A percentile compares a stretch with the other conserved stretches of the same genome.
These are phyloP conservation scores for Suhomyces faveliae DNA, from an alignment of 805 yeast species.

Conservation along the genomic window DNA sequence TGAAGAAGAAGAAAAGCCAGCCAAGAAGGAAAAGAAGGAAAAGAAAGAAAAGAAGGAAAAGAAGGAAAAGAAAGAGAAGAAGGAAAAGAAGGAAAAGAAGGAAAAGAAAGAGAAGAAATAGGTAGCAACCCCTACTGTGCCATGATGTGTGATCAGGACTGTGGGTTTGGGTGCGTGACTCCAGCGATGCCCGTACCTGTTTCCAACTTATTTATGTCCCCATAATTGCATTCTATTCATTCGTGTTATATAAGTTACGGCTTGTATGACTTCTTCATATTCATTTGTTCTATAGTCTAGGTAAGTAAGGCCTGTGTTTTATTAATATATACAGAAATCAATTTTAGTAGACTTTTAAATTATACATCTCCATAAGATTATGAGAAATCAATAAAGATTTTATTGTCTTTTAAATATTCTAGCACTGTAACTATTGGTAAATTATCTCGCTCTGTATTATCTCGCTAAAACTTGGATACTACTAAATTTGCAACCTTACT, in stretches of 20 bases:
- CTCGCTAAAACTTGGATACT: no score
- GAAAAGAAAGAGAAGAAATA: constrained; percentile 21
- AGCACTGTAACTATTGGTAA: no score
- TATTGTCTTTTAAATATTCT: no score
- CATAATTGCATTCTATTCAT: constrained; percentile 6
- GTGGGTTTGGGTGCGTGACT: constrained; percentile 2
- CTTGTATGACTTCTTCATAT: constrained; percentile 4
- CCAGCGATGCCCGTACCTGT: constrained; percentile 1
- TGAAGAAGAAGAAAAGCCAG: constrained; percentile 48
- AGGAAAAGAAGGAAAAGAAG: constrained; percentile 36
- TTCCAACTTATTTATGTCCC: neutral
- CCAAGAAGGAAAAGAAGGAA: constrained; percentile 49
- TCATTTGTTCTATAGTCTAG: constrained; percentile 8
- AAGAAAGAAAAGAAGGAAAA: constrained; percentile 37
- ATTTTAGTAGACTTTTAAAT: no score
- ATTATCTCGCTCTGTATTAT: no score
- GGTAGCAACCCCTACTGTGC: constrained; percentile 2
- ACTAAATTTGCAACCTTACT: neutral
- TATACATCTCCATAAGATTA: no score
- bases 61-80: constrained; percentile 29
- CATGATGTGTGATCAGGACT: neutral
- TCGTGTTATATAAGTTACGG: neutral
- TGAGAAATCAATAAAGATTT: no score
- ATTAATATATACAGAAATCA: constrained; percentile 6
- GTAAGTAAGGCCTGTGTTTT: constrained; percentile 8